Percentiles rank a stretch among this genome's conserved stretches.
Evolutionary conservation across 768 basidiomycete species (phyloP).

Genomic region (Boletellus ananas): DNA sequence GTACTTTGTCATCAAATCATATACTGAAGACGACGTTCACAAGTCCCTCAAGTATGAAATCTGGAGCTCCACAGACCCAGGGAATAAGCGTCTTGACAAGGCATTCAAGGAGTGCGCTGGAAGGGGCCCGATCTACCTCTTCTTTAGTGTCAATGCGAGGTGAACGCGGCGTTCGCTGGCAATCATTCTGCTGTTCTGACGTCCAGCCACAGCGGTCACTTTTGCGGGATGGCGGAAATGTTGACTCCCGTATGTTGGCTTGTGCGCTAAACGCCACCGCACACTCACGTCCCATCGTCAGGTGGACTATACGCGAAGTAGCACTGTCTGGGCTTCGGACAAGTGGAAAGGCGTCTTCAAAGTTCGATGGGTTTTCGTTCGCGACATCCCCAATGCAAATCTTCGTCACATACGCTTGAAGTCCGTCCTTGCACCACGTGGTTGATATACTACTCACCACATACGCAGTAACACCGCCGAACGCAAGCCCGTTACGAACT

Average conservation of each 20-base stretch:
- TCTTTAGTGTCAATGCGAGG: slow-evolving; percentile 97
- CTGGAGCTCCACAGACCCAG: slow-evolving; percentile 95
- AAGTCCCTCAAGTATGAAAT: slow-evolving; percentile 98
- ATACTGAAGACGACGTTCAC: slow-evolving; percentile 98
- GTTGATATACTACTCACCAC: slow-evolving; percentile 12
- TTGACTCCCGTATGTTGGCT: slow-evolving; percentile 68
- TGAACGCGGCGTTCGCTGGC: slow-evolving; percentile 18
- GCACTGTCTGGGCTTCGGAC: slow-evolving; percentile 98
- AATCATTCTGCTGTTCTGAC: slow-evolving; percentile 8
- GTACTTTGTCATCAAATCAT: slow-evolving; percentile 98
- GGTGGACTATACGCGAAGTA: slow-evolving; percentile 92
- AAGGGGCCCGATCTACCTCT: slow-evolving; percentile 92
- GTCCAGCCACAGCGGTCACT: slow-evolving; percentile 67
- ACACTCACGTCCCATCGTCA: slow-evolving; percentile 21
- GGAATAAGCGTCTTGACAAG: slow-evolving; percentile 95
- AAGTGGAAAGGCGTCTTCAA: slow-evolving; percentile 99
- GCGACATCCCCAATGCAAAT: slow-evolving; percentile 89
- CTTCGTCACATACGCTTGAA: slow-evolving; percentile 86
- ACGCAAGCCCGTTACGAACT: slow-evolving; percentile 97
- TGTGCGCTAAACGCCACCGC: not conserved
- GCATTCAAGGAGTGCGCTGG: slow-evolving; percentile 95
- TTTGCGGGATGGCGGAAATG: slow-evolving; percentile 99
- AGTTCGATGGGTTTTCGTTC: slow-evolving; percentile 96
- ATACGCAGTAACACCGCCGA: slow-evolving; percentile 86
- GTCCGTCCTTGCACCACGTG: slow-evolving; percentile 35